phyloP scores from a whole-genome alignment of 441 rosid genomes.

The Mallotus japonicus region DNA sequence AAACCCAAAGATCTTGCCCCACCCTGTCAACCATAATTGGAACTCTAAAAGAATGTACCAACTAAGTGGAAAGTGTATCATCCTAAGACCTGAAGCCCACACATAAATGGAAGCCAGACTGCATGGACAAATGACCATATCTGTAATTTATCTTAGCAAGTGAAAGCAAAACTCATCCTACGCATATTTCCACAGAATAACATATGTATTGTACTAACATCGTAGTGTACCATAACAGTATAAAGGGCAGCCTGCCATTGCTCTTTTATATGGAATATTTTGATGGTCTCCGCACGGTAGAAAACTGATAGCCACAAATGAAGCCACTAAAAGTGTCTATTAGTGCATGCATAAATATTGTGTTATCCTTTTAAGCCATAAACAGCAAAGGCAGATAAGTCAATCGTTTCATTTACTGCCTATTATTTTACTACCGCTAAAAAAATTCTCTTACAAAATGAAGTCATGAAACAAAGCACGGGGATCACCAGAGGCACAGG shows the following conservation, averaged over 20 bases:
- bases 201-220: background rate
- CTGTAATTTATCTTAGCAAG: background rate
- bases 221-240: background rate
- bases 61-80: conserved; percentile 10
- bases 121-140: background rate
- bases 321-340: background rate
- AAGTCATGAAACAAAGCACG: background rate
- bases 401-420: background rate
- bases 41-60: conserved; percentile 20
- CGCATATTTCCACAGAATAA: background rate
- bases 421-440: conserved; percentile 4
- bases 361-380: background rate
- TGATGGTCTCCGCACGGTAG: background rate
- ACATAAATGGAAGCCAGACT: background rate
- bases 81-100: background rate
- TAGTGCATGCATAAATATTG: background rate
- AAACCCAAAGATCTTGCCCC: conserved; percentile 60
- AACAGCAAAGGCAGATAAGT: background rate
- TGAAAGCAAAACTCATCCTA: background rate
- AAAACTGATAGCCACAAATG: background rate
- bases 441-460: background rate
- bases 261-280: background rate
- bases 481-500: background rate
- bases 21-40: conserved; percentile 43
- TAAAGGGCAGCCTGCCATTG: background rate